A percentile compares a stretch with the other conserved stretches of the same genome.
Evolutionary conservation across 768 basidiomycete species (phyloP).

Genomic region (Pisolithus microcarpus): DNA sequence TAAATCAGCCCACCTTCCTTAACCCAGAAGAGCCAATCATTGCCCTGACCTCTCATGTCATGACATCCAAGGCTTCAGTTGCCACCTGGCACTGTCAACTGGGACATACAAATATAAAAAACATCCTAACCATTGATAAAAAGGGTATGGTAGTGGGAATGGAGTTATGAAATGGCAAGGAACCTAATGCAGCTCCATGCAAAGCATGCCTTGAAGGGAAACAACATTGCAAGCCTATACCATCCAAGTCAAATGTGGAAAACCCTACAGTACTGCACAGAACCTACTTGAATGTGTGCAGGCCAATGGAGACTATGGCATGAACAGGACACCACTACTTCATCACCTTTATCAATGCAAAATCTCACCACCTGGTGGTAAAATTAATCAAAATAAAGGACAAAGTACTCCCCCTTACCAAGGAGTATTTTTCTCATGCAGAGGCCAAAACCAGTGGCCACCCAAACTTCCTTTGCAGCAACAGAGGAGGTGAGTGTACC

Average conservation of each 20-base stretch:
- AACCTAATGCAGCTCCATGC: conserved; percentile 3
- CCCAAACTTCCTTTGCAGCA: conserved; percentile 14
- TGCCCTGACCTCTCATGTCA: not conserved
- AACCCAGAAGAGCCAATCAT: not conserved
- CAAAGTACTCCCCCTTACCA: conserved; percentile 5
- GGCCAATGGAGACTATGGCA: conserved; percentile 10
- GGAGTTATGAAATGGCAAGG: not conserved
- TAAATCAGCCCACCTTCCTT: not conserved
- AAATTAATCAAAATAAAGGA: conserved; percentile 9
- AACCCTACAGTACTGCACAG: not conserved
- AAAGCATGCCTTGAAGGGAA: conserved; percentile 19
- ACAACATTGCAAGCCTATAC: conserved; percentile 9
- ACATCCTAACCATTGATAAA: not conserved
- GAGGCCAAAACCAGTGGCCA: conserved; percentile 9
- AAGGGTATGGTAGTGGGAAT: conserved; percentile 4
- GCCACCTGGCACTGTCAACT: conserved; percentile 1
- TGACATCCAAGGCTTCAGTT: not conserved
- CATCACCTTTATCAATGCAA: conserved; percentile 15
- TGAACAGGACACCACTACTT: conserved; percentile 10
- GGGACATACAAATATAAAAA: not conserved
- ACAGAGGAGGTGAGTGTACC: conserved; percentile 22
- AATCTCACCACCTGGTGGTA: conserved; percentile 12
- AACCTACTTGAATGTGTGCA: conserved; percentile 16
- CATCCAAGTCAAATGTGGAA: conserved; percentile 3
- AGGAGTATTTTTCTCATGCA: conserved; percentile 5